phyloP scores from a whole-genome alignment of 306 rosid genomes.

The Pterocarpus macrocarpus region DNA sequence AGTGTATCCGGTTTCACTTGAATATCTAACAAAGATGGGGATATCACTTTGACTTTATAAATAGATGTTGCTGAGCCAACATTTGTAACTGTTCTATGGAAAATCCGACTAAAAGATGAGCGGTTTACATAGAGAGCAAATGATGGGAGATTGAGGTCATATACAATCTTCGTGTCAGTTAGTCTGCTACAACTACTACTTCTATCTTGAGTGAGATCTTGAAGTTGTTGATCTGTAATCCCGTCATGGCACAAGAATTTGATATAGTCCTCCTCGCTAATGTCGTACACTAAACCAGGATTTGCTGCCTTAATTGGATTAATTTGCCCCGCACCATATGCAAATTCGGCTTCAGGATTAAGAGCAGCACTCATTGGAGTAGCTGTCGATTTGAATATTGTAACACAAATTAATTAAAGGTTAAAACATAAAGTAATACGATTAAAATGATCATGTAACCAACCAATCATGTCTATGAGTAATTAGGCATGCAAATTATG shows the following conservation, averaged over 20 bases:
- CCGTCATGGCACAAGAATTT: conserved; percentile 59
- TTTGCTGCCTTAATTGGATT: conserved; percentile 50
- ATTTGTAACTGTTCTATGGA: conserved; percentile 41
- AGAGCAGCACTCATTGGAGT: conserved; percentile 40
- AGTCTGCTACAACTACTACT: not conserved
- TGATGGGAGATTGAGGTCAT: conserved; percentile 65
- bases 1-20: conserved; percentile 49
- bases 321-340: conserved; percentile 61
- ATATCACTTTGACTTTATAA: conserved; percentile 29
- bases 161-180: not conserved
- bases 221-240: conserved; percentile 1
- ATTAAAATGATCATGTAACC: too few species aligned
- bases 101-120: not conserved
- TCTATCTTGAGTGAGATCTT: conserved; percentile 1
- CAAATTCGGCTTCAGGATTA: conserved; percentile 55
- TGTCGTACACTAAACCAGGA: conserved; percentile 63
- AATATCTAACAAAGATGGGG: conserved; percentile 30
- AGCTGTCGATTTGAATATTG: conserved; percentile 29
- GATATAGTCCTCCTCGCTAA: conserved; percentile 41
- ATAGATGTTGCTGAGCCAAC: conserved; percentile 29
- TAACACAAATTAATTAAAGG: not conserved
- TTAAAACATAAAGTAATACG: too few species aligned
- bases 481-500: not conserved
- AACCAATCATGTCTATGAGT: too few species aligned
- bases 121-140: conserved; percentile 31